Percentiles rank a stretch among this genome's conserved stretches.
These are phyloP conservation scores for Schizosaccharomyces lindneri DNA, from an alignment of 805 yeast species.

Conservation along the genomic window DNA sequence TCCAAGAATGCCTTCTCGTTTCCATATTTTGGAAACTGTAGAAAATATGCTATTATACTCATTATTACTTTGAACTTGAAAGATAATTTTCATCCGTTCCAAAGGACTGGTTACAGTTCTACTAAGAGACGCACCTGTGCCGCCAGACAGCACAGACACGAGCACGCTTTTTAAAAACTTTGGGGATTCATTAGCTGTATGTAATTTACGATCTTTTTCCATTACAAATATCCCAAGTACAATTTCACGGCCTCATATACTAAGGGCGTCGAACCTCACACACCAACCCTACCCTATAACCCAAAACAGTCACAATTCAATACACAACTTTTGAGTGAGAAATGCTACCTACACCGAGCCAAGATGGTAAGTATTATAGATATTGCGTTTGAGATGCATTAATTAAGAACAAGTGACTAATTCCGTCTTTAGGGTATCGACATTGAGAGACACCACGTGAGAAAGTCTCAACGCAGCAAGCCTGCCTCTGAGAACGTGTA, in stretches of 20 bases:
- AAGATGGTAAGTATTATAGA: not conserved
- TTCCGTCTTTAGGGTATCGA: constrained; percentile 19
- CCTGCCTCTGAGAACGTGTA: constrained; percentile 99
- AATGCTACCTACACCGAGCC: not conserved
- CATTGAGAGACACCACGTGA: constrained; percentile 84
- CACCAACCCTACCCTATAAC: not conserved
- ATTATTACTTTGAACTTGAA: constrained; percentile 44
- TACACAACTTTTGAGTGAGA: not conserved
- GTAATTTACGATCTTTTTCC: too few relatives aligned
- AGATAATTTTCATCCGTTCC: constrained; percentile 75
- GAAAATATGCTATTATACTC: constrained; percentile 47
- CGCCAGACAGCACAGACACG: constrained; percentile 79
- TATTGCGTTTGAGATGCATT: not conserved
- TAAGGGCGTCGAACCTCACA: not conserved
- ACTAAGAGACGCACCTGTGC: constrained; percentile 85
- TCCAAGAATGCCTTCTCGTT: constrained; percentile 81
- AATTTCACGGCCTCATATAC: not conserved
- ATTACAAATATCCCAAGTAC: too few relatives aligned
- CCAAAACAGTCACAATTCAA: not conserved
- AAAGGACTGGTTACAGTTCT: constrained; percentile 86
- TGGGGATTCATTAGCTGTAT: too few relatives aligned
- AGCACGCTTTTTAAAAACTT: constrained; percentile 6
- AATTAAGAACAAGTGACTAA: not conserved
- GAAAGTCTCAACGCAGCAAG: constrained; percentile 91
- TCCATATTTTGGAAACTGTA: constrained; percentile 55